phyloP scores from a whole-genome alignment of 140 eudicot genomes.

The Anethum foeniculum region DNA sequence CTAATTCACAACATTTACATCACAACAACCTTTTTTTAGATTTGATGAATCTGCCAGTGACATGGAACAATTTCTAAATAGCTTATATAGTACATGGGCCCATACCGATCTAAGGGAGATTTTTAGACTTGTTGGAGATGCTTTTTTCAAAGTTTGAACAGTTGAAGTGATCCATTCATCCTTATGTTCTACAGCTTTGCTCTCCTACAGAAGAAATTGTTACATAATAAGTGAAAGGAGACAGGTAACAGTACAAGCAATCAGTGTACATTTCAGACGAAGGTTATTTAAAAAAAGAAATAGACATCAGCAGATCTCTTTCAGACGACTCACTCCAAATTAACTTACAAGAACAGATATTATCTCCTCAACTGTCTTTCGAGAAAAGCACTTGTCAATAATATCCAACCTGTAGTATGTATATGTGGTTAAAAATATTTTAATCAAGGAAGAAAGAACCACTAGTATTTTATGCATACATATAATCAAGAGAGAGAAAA shows the following conservation, averaged over 20 bases:
- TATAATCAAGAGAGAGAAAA: no score
- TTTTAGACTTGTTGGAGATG: constrained; percentile 96
- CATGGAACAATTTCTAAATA: neutral
- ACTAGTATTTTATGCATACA: neutral
- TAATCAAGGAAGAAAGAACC: neutral
- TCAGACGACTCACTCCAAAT: constrained; percentile 1
- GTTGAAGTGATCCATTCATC: constrained; percentile 87
- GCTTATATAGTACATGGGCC: constrained; percentile 5
- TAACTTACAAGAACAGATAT: constrained; percentile 65
- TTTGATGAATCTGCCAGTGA: neutral
- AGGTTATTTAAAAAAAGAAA: neutral
- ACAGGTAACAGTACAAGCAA: neutral
- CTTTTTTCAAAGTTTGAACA: constrained; percentile 54
- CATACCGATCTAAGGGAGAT: constrained; percentile 86
- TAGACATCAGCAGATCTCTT: neutral
- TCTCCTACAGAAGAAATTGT: constrained; percentile 39
- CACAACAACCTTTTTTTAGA: neutral
- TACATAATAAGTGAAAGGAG: neutral
- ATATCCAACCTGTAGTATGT: constrained; percentile 44
- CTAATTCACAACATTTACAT: neutral
- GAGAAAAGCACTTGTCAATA: constrained; percentile 67
- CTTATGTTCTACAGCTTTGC: constrained; percentile 37
- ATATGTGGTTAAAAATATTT: neutral
- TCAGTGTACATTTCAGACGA: neutral
- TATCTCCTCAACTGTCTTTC: constrained; percentile 75